Base-by-base conservation (phyloP, 139 green algal genomes). In the Prasinococcaceae sp. region DNA sequence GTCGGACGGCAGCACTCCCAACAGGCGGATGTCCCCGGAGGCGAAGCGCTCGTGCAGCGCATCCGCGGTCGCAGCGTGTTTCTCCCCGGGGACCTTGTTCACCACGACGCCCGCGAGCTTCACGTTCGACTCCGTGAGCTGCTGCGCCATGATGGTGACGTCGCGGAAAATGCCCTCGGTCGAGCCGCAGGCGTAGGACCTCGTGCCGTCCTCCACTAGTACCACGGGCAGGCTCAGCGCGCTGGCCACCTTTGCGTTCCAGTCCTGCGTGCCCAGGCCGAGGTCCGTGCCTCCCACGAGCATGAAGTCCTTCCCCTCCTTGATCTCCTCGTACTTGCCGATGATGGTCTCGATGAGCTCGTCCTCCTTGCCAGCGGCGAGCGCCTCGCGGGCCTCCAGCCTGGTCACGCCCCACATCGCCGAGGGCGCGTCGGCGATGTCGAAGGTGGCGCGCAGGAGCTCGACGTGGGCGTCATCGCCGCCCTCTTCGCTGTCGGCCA, bases 31-130 rank as follows among this genome's bases (percentile, higher is more conserved):
- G 42, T 25, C 20, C 10, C 22, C n/a, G 12, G n/a, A 14, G n/a
- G 42, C 42, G 42, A 49, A 49, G 10, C n/a, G n/a, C 42, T 49
- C 42, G n/a, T 16, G n/a, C 16, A 49, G 42, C n/a, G n/a, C 42
- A 14, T 49, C 22, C 12, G 12, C 10, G 12, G 20, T 30, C 42
- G n/a, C 42, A 16, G n/a, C 42, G 42, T 30, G 16, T 10, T 17
- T 17, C 12, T 49, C 42, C 12, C 16, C n/a, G 42, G 42, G 42
- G 42, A 49, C 16, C 12, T 17, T 14, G 20, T 49, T 49, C 10
- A 49, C 42, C n/a, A 49, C 16, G 12, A 49, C 42, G n/a, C 42
- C 42, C 10, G 20, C n/a, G 12, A 49, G 42, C 12, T 49, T 17
- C 12, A 49, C 42, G 42, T 49, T 49, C n/a, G n/a, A 30, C 42